Evolutionary conservation across 2,329 filamentous ascomycete species (phyloP), one percentile per base, ranked within the genome.

Genomic region (Pseudogymnoascus sp.): DNA sequence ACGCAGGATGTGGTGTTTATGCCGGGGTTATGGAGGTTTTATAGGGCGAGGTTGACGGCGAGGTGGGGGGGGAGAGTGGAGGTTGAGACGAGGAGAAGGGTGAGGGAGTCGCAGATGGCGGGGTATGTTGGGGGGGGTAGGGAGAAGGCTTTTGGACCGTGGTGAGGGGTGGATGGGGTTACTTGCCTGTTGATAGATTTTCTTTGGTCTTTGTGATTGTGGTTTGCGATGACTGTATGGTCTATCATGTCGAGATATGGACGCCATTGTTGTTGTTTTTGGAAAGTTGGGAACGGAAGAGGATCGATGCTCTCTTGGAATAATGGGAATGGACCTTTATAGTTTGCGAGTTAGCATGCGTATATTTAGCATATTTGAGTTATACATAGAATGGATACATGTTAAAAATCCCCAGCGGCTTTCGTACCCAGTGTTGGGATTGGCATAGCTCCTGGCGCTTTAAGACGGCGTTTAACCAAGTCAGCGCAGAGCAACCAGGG

Each of bases 1-100:
- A 70, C 72, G 2, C 71, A 77, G 30, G 79, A 82, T 65, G 75
- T 83, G 1, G 39, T 66, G 2, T 69, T 73, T 38, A 67, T 82
- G 63, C 75, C 77, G 0, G 60, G 61, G 14, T 65, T 82, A 2
- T 74, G 70, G 66, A 50, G 60, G 5, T 12, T 68, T 9, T 76
- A 47, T 28, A 9, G 4, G 41, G 41, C 5, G 41, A 47, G 41
- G 12, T 8, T 47, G 41, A 16, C 22, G 20, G 22, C 12, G 14
- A 1, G 1, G 14, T 47, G 41, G 41, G n/a, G 41, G 22, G 41
- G 22, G 41, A 47, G 12, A 22, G 20, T 25, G 12, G 11, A 12
- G 41, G 20, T 1, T 3, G 41, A 47, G 41, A 28, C 41, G 41
- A 1, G 5, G 41, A n/a, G 41, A 22, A 47, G 41, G 41, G 41